Evolutionary conservation across 345 rosid species (phyloP), one percentile per base, ranked within the genome.

Genomic region (Eucalyptus sp.): DNA sequence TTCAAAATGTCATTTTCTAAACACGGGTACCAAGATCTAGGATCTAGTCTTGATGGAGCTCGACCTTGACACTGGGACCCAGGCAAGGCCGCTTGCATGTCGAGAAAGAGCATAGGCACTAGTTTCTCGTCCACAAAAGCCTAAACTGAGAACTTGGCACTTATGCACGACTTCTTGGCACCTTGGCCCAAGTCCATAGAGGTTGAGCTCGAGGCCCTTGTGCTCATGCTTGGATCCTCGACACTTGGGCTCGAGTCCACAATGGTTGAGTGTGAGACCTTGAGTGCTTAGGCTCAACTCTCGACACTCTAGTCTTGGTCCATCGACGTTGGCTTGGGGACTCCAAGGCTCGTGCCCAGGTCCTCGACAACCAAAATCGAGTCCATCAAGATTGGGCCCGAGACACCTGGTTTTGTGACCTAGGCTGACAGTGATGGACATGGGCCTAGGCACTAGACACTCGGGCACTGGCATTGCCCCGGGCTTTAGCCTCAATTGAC

Each of bases 341-440:
- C 1, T 0, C 66, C 3, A 10, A 4, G 3, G 6, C 15, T 3
- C 1, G 4, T 60, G 66, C 66, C 66, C 0, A 12, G 31, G 66
- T 60, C 66, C 15, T 3, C 1, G 16, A 56, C 62, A 56, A 56
- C 6, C 2, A 9, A 3, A 56, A 22, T 56, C 0, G 29, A 22
- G 62, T 56, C 29, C 62, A 56, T 56, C 27, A 6, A 25, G 7
- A 27, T 27, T 60, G 66, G 66, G 15, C 66, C 7, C 7, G 4
- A 1, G 31, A 11, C 31, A 7, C 31, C 31, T 1, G 2, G 1
- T 27, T 13, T 60, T 12, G 31, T 16, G 31, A 27, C 31, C n/a
- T 27, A 27, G 15, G n/a, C 2, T 3, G 0, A 27, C 31, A 60
- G 5, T 29, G n/a, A 60, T 60, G 66, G n/a, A 25, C 66, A 60